Evolutionary conservation across 108 stramenopile species (phyloP), one percentile per base, ranked within the genome.

Genomic region (Pelagomonas calceolata): DNA sequence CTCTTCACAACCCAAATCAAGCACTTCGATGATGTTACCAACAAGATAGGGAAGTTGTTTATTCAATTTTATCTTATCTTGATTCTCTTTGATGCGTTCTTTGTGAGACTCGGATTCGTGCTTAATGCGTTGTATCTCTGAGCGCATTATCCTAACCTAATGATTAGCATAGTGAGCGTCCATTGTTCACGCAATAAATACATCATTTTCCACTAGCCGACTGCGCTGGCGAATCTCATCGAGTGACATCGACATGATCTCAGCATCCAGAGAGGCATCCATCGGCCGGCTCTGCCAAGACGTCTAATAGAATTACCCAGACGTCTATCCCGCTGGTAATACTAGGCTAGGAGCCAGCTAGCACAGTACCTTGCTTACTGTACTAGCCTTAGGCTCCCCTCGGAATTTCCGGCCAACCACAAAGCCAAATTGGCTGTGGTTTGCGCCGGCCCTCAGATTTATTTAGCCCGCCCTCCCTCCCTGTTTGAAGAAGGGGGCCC

Each of bases 1-100:
- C 77, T 98, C 95, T 78, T 95, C 93, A 10, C 91, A 93, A 76
- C 95, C 95, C 1, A 90, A 90, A 43, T 91, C 91, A 67, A 88
- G 83, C 0, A 93, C 73, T 82, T 95, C 97, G 32, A 98, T 92
- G 10, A 99, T 94, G 84, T 98, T 98, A 60, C 51, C 21, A 16
- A 99, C 99, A 14, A 99, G 86, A 77, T 94, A 99, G 0, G 99
- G 99, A 69, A 99, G 76, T 83, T 97, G 95, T 83, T 97, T 98
- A 90, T 99, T 99, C 66, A 99, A 74, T 78, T 98, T 98, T 78
- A 99, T 91, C 81, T 98, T 98, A 74, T 99, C 99, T 73, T 90
- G 88, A 82, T 98, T 98, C 68, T 99, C 98, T 35, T 92, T 91
- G 76, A 97, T 97, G n/a, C 91, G 87, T 65, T 95, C 94, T 16